Conservation (phyloP, 441 rosid species). For the Gossypium laxum region DNA sequence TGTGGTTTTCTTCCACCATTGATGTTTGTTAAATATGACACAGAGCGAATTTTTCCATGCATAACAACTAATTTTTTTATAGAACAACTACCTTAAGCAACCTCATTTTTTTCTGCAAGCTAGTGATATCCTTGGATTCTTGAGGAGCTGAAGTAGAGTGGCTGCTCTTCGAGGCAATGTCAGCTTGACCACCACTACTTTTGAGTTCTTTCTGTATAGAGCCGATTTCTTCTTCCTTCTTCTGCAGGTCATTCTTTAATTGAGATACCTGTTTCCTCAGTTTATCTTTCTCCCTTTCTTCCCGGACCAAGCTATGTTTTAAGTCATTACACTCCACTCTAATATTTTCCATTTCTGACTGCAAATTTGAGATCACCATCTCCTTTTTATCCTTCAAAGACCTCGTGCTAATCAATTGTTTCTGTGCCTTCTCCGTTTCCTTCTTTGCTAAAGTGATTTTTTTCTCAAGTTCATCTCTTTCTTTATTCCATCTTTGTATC, state of each 20-base stretch:
- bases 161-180: conserved; percentile 5
- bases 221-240: conserved; percentile 39
- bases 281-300: conserved; percentile 52
- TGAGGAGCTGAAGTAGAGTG: conserved; percentile 12
- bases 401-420: conserved; percentile 37
- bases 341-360: conserved; percentile 44
- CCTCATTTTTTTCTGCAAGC: conserved; percentile 19
- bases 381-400: conserved; percentile 51
- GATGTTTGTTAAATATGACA: neutral
- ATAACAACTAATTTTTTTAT: conserved; percentile 2
- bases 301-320: conserved; percentile 38
- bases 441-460: conserved; percentile 35
- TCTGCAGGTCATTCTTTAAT: conserved; percentile 41
- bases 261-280: conserved; percentile 42
- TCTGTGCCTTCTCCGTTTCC: conserved; percentile 39
- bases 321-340: conserved; percentile 35
- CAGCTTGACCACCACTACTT: conserved; percentile 6
- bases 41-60: neutral
- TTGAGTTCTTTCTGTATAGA: conserved; percentile 10
- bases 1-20: neutral
- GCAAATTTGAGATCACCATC: conserved; percentile 33
- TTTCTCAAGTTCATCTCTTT: conserved; percentile 43
- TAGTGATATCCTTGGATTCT: neutral
- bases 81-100: conserved; percentile 19
- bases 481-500: conserved; percentile 41